Conservation (phyloP, 805 yeast genomes). For the Candida ulmi region DNA sequence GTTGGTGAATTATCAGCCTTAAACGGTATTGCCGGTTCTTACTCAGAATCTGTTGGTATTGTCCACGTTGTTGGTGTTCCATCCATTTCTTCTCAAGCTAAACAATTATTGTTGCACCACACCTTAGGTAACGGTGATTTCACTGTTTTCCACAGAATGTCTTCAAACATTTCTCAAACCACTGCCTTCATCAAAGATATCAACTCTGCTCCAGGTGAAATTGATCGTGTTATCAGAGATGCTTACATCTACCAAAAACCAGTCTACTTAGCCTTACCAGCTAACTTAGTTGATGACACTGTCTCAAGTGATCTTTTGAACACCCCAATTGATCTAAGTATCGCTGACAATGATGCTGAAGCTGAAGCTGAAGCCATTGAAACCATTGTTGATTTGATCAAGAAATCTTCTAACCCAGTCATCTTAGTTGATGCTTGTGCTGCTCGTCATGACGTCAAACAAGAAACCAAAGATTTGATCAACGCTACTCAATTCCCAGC, state of each 20-base stretch:
- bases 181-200: conserved; percentile 60
- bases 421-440: conserved; percentile 87
- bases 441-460: conserved; percentile 62
- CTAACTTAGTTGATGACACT: conserved; percentile 65
- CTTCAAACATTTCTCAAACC: conserved; percentile 63
- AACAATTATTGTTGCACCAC: conserved; percentile 72
- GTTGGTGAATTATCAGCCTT: conserved; percentile 84
- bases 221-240: conserved; percentile 69
- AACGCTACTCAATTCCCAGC: conserved; percentile 72
- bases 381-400: conserved; percentile 44
- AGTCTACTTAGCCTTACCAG: conserved; percentile 77
- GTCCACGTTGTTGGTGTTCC: conserved; percentile 87
- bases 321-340: conserved; percentile 57
- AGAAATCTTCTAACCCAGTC: conserved; percentile 60
- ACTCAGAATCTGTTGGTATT: conserved; percentile 84
- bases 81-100: conserved; percentile 64
- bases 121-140: conserved; percentile 82
- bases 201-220: conserved; percentile 58
- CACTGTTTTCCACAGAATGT: conserved; percentile 75
- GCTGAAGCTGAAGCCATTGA: conserved; percentile 61
- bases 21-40: conserved; percentile 84
- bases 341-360: conserved; percentile 52
- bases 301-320: conserved; percentile 54
- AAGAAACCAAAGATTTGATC: conserved; percentile 59
- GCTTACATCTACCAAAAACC: conserved; percentile 75